Percentiles rank a stretch among this genome's conserved stretches.
These are phyloP conservation scores for Fusarium goolgardi DNA, from an alignment of 2,329 filamentous ascomycete species.

Conservation along the genomic window DNA sequence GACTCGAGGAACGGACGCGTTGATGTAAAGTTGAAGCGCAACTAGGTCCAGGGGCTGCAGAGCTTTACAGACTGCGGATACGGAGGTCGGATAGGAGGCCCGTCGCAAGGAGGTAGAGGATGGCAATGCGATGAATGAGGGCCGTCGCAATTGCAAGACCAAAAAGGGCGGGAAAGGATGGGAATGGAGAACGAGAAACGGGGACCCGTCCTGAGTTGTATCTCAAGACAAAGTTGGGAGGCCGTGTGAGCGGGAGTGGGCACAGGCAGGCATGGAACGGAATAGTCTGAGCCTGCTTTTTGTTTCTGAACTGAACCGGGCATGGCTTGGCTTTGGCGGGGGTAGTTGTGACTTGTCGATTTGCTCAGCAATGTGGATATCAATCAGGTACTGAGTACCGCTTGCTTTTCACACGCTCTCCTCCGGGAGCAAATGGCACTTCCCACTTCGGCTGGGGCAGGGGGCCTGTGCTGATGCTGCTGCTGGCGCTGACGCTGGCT, in stretches of 20 bases:
- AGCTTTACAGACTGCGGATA: conserved; percentile 16
- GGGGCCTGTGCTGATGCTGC: conserved; percentile 32
- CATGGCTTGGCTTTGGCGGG: conserved; percentile 31
- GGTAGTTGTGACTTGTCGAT: conserved; percentile 28
- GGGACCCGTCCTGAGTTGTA: conserved; percentile 47
- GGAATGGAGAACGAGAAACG: conserved; percentile 43
- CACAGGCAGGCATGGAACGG: conserved; percentile 45
- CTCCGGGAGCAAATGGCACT: conserved; percentile 40
- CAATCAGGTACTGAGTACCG: conserved; percentile 25
- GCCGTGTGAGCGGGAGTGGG: conserved; percentile 38
- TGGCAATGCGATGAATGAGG: conserved; percentile 40
- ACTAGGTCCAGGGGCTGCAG: conserved; percentile 17
- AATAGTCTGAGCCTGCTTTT: conserved; percentile 39
- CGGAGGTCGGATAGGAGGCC: conserved; percentile 22
- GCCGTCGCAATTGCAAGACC: conserved; percentile 47
- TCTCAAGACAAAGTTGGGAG: conserved; percentile 47
- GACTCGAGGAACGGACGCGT: conserved; percentile 27
- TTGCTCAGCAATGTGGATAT: conserved; percentile 16
- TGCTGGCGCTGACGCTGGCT: conserved; percentile 12
- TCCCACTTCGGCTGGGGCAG: conserved; percentile 35
- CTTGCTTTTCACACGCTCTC: conserved; percentile 19
- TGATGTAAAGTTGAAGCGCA: conserved; percentile 22
- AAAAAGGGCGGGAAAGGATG: conserved; percentile 37
- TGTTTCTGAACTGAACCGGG: conserved; percentile 28
- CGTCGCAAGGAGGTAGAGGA: conserved; percentile 28